phyloP scores from a whole-genome alignment of 495 filamentous ascomycete genomes.

The Cercophora newfieldiana region DNA sequence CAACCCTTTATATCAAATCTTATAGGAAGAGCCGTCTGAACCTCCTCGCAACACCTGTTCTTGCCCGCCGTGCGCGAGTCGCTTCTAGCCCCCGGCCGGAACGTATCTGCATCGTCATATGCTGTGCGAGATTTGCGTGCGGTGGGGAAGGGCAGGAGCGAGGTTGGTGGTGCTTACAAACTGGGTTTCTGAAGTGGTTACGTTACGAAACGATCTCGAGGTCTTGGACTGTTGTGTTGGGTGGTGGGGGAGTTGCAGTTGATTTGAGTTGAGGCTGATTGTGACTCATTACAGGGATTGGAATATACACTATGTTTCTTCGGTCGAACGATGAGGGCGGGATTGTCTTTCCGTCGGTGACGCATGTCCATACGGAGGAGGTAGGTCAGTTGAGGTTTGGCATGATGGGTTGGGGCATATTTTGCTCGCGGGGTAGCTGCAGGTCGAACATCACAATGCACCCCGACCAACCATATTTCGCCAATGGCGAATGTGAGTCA shows the following conservation, averaged over 20 bases:
- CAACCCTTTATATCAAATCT: conserved; percentile 41
- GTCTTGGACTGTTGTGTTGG: background rate
- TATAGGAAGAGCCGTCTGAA: conserved; percentile 58
- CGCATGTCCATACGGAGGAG: no score
- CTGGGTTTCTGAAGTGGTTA: conserved; percentile 48
- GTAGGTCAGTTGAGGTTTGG: background rate
- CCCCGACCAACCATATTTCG: background rate
- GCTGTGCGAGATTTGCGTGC: conserved; percentile 40
- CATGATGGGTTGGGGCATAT: background rate
- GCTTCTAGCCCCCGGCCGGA: conserved; percentile 12
- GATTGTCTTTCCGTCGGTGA: no score
- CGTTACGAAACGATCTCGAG: conserved; percentile 5
- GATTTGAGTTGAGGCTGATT: background rate
- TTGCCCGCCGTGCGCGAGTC: background rate
- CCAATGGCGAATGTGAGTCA: background rate
- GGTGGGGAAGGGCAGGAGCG: conserved; percentile 24
- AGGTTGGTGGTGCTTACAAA: conserved; percentile 49
- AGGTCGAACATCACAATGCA: background rate
- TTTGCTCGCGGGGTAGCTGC: background rate
- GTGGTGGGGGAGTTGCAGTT: background rate
- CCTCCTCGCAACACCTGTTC: conserved; percentile 26
- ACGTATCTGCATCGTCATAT: conserved; percentile 50
- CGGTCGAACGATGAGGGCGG: no score
- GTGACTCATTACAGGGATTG: background rate
- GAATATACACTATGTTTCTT: no score